These are phyloP conservation scores for Tritrichomonas musculus DNA, from an alignment of 208 protist genomes.

Conservation along the genomic window DNA sequence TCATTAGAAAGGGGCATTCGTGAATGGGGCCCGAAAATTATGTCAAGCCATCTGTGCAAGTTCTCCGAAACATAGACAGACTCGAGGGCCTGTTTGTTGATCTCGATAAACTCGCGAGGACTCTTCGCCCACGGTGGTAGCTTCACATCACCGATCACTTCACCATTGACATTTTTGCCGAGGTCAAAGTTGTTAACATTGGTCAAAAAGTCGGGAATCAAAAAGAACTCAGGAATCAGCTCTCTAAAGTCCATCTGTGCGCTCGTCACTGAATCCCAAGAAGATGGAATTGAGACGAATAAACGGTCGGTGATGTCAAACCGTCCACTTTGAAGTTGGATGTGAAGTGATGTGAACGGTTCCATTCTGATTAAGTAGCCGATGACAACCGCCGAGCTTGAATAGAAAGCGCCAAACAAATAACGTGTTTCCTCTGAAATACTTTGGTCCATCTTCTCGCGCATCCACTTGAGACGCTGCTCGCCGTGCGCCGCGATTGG, in stretches of 20 bases:
- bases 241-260: constrained; percentile 37
- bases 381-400: constrained; percentile 8
- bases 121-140: constrained; percentile 43
- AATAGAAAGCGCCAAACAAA: not conserved
- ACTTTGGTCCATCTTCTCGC: not conserved
- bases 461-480: not conserved
- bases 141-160: constrained; percentile 35
- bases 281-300: not conserved
- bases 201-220: constrained; percentile 54
- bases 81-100: constrained; percentile 57
- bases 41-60: constrained; percentile 62
- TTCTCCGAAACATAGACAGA: constrained; percentile 48
- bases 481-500: constrained; percentile 45
- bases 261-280: not conserved
- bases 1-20: not conserved
- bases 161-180: constrained; percentile 32
- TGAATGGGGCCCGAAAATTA: constrained; percentile 62
- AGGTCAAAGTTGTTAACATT: constrained; percentile 53
- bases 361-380: constrained; percentile 25
- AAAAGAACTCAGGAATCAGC: constrained; percentile 63
- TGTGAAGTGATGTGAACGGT: constrained; percentile 43
- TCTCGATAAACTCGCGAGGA: constrained; percentile 50
- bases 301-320: constrained; percentile 14
- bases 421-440: not conserved
- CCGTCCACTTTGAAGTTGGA: constrained; percentile 39